phyloP scores from a whole-genome alignment of 345 rosid species.

The Populus tremula region DNA sequence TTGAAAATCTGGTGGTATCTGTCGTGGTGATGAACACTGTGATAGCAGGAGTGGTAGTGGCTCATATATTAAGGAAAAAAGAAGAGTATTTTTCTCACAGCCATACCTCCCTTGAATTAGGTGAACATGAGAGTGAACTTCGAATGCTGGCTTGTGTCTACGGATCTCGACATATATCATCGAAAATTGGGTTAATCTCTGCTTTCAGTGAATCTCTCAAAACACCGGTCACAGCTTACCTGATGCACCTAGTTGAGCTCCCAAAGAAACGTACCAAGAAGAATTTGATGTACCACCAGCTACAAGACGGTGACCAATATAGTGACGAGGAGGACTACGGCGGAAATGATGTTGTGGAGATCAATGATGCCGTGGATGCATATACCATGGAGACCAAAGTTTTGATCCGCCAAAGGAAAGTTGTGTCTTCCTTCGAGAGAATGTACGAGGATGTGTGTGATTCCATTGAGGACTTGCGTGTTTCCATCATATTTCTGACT shows the following conservation, averaged over 20 bases:
- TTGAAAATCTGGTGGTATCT: slow-evolving; percentile 50
- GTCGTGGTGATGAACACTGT: slow-evolving; percentile 57
- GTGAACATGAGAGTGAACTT: slow-evolving; percentile 51
- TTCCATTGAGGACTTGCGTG: slow-evolving; percentile 62
- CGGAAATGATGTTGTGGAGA: slow-evolving; percentile 67
- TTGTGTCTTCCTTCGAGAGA: slow-evolving; percentile 47
- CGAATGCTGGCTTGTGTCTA: slow-evolving; percentile 68
- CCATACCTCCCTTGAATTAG: slow-evolving; percentile 47
- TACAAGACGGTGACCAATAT: slow-evolving; percentile 51
- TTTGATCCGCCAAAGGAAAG: slow-evolving; percentile 50
- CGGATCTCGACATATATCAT: slow-evolving; percentile 68
- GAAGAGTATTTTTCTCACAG: slow-evolving; percentile 40
- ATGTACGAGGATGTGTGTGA: slow-evolving; percentile 74
- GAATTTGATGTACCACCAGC: slow-evolving; percentile 59
- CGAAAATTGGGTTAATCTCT: slow-evolving; percentile 44
- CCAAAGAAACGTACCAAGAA: slow-evolving; percentile 49
- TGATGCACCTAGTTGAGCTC: slow-evolving; percentile 77
- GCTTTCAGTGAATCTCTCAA: slow-evolving; percentile 48
- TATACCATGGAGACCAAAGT: slow-evolving; percentile 46
- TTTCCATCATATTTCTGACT: slow-evolving; percentile 61
- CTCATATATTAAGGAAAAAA: slow-evolving; percentile 38
- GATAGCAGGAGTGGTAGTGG: slow-evolving; percentile 49
- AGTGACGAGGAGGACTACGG: slow-evolving; percentile 77
- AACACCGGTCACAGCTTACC: slow-evolving; percentile 46
- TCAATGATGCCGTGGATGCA: slow-evolving; percentile 62